Evolutionary conservation across 768 basidiomycete genomes (phyloP), one percentile per base, ranked within the genome.

Genomic region (Lactifluus echinatus): DNA sequence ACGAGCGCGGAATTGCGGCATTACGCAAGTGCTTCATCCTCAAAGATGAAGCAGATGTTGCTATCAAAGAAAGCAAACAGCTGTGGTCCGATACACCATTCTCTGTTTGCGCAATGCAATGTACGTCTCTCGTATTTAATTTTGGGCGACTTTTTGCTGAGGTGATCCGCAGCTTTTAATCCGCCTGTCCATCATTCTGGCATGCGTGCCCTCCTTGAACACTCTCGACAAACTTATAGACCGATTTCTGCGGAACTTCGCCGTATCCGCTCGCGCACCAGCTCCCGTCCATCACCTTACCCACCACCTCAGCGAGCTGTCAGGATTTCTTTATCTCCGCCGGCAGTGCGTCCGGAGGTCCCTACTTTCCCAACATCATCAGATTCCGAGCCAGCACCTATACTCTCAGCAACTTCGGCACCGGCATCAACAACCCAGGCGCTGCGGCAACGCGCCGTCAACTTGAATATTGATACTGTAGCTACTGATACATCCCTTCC

Each of bases 231-330:
- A 68, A 85, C 74, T 51, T 90, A 79, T 50, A 80, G 82, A 0
- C 85, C 86, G 5, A 78, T 90, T n/a, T 83, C 89, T 0, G 82
- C 81, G 0, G 86, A 89, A 49, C 75, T 88, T 19, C 79, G 82
- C 6, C 76, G 77, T 24, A 81, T 75, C 50, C 82, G 84, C 17
- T 85, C 84, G 1, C 78, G 87, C 14, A 87, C 83, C 0, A 76
- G 79, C 28, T 89, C 88, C 26, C 76, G 89, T 17, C 74, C 85
- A 0, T 85, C 85, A 4, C 89, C 88, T 0, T 90, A 91, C 59
- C 85, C 87, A 34, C 58, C 50, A 70, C 75, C 50, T 64, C 53
- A 73, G 15, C 76, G 83, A 14, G 65, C 73, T 11, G 68, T 72
- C 37, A 82, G 77, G 65, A 68, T 73, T 0, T 74, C 76, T 1